Evolutionary conservation across 2,329 filamentous ascomycete species (phyloP).

Genomic region (Apiospora kogelbergensis): DNA sequence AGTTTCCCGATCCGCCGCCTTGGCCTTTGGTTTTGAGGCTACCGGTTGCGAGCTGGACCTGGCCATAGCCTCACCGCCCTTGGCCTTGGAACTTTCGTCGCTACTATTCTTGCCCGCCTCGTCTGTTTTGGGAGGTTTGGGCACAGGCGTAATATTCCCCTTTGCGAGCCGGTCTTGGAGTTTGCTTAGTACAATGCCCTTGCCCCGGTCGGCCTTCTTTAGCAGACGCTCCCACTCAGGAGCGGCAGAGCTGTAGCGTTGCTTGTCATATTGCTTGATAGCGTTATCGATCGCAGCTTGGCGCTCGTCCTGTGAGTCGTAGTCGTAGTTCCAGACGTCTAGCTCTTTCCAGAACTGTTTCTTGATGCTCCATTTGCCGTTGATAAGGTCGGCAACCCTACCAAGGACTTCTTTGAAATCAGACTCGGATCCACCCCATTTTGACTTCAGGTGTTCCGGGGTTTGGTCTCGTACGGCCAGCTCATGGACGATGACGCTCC

Average conservation of each 20-base stretch:
- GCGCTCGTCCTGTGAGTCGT: slow-evolving; percentile 52
- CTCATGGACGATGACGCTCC: slow-evolving; percentile 58
- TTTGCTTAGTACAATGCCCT: slow-evolving; percentile 61
- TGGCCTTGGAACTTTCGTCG: slow-evolving; percentile 36
- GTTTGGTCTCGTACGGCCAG: slow-evolving; percentile 55
- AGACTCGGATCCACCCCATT: slow-evolving; percentile 51
- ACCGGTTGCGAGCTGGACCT: slow-evolving; percentile 53
- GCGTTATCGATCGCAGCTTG: slow-evolving; percentile 63
- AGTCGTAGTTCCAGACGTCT: slow-evolving; percentile 63
- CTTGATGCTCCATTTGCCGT: slow-evolving; percentile 53
- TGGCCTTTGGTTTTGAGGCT: slow-evolving; percentile 52
- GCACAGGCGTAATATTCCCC: slow-evolving; percentile 44
- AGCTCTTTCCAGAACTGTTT: slow-evolving; percentile 63
- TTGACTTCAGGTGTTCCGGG: slow-evolving; percentile 47
- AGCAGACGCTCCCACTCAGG: slow-evolving; percentile 63
- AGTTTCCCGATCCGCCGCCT: slow-evolving; percentile 51
- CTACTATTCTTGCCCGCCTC: slow-evolving; percentile 45
- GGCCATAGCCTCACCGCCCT: slow-evolving; percentile 45
- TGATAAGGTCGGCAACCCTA: slow-evolving; percentile 54
- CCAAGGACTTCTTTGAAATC: slow-evolving; percentile 55
- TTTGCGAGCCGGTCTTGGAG: slow-evolving; percentile 60
- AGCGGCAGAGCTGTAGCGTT: slow-evolving; percentile 55
- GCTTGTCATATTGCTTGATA: slow-evolving; percentile 58
- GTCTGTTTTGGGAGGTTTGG: slow-evolving; percentile 43
- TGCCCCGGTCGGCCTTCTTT: slow-evolving; percentile 56